Conservation (phyloP, 1,139 yeast genomes). For the Wickerhamomyces sp. region DNA sequence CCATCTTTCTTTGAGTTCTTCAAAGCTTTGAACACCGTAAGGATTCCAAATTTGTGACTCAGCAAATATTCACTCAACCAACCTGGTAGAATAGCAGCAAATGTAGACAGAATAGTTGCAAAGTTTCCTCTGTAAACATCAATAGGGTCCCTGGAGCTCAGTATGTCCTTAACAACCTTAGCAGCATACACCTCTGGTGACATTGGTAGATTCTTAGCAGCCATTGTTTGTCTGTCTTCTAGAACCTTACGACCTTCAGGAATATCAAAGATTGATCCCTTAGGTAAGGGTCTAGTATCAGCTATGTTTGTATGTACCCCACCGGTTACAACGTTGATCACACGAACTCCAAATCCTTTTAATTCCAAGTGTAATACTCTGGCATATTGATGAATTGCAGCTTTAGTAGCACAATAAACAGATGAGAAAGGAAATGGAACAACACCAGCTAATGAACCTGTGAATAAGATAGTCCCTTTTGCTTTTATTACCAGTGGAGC, state of each 20-base stretch:
- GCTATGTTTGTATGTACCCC: slow-evolving; percentile 61
- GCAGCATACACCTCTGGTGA: slow-evolving; percentile 51
- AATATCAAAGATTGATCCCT: slow-evolving; percentile 48
- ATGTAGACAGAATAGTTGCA: slow-evolving; percentile 30
- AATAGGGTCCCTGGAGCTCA: slow-evolving; percentile 35
- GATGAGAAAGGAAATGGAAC: slow-evolving; percentile 69
- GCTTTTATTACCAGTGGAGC: slow-evolving; percentile 55
- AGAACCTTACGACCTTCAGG: slow-evolving; percentile 49
- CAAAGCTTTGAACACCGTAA: slow-evolving; percentile 19
- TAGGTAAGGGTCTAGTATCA: slow-evolving; percentile 53
- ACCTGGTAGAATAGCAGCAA: slow-evolving; percentile 41
- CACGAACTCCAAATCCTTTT: slow-evolving; percentile 70
- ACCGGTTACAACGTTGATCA: slow-evolving; percentile 66
- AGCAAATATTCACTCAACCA: slow-evolving; percentile 43
- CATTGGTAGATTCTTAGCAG: slow-evolving; percentile 57
- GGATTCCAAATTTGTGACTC: slow-evolving; percentile 43
- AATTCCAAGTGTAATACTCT: slow-evolving; percentile 59
- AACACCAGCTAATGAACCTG: slow-evolving; percentile 69
- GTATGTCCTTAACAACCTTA: slow-evolving; percentile 47
- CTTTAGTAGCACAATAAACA: slow-evolving; percentile 66
- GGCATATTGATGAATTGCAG: slow-evolving; percentile 74
- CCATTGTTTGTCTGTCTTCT: slow-evolving; percentile 54
- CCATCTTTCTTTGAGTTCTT: slow-evolving; percentile 13
- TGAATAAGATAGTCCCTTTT: slow-evolving; percentile 68
- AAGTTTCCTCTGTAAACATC: slow-evolving; percentile 54